Conservation (phyloP, 768 basidiomycete species). For the Suillus cothurnatus region DNA sequence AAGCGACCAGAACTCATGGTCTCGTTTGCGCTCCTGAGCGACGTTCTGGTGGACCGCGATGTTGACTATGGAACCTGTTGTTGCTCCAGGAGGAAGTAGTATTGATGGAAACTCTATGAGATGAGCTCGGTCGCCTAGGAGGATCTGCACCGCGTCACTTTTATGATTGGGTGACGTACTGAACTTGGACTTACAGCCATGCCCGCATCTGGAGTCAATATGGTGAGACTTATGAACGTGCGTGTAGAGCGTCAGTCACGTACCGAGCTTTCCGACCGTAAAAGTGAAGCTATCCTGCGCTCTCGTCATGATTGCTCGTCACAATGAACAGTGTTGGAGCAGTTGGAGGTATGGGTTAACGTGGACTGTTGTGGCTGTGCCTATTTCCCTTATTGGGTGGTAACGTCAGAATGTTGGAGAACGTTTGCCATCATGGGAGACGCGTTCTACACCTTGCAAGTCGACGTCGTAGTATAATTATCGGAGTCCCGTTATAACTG, state of each 20-base stretch:
- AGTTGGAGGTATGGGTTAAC: not conserved
- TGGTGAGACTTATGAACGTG: constrained; percentile 13
- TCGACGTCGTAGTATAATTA: too few species aligned
- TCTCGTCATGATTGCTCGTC: constrained; percentile 31
- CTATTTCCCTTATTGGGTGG: not conserved
- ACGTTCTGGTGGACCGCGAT: constrained; percentile 92
- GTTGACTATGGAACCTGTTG: constrained; percentile 94
- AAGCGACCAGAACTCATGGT: constrained; percentile 80
- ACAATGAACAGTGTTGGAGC: not conserved
- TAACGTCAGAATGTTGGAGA: not conserved
- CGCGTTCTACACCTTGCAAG: too few species aligned
- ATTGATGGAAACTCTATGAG: constrained; percentile 98
- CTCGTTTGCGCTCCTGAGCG: constrained; percentile 79
- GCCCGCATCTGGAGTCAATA: constrained; percentile 71
- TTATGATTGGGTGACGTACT: constrained; percentile 8
- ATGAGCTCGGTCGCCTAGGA: constrained; percentile 92
- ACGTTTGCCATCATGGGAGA: too few species aligned
- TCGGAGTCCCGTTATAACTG: too few species aligned
- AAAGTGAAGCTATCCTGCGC: constrained; percentile 79
- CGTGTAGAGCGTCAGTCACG: constrained; percentile 26
- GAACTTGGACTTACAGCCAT: constrained; percentile 70
- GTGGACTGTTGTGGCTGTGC: not conserved
- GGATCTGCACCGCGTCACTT: constrained; percentile 54
- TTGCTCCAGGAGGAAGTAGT: constrained; percentile 88
- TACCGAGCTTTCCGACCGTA: constrained; percentile 94